Evolutionary conservation across 2,329 filamentous ascomycete genomes (phyloP), one percentile per base, ranked within the genome.

Genomic region (Venturia carpophila): DNA sequence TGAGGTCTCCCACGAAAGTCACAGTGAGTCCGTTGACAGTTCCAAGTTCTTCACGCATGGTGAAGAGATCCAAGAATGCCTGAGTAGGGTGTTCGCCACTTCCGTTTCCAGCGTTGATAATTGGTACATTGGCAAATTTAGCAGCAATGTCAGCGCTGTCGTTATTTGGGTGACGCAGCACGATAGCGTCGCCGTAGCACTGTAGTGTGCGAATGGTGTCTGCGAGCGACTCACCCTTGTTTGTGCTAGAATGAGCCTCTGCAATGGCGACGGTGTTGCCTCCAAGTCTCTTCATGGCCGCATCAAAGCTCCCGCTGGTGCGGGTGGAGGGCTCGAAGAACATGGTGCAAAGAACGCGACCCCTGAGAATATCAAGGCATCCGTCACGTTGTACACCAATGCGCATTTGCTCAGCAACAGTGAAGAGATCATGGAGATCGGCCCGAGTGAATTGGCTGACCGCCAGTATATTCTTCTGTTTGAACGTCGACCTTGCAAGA

Each of bases 271-370:
- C 84, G 3, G 89, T 93, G 61, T 91, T 85, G 60, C 94, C 94
- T 70, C 94, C 94, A 5, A 99, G 87, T 63, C 95, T 89, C 82
- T 99, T 95, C 94, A 99, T 99, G 52, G 94, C 94, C 65, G 93
- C 90, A 74, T 99, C 94, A 71, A 99, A 99, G 3, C 94, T 99
- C 45, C 90, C 87, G 15, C 93, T 97, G 5, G 94, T 99, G 64
- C 94, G 86, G 2, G 94, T 99, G 0, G 93, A 97, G 1, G 94
- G 94, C 82, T 99, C 94, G 77, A 92, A 99, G 84, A 99, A 99
- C 80, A 99, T 86, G 1, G 91, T 94, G 78, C 89, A 91, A 45
- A 99, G 83, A 15, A 99, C 85, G 58, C 90, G 87, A 37, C 92
- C 92, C 71, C 89, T 90, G 67, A 99, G 85, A 65, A 96, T 83